Conservation (phyloP, 2,329 filamentous ascomycete genomes). For the Zalaria obscura region DNA sequence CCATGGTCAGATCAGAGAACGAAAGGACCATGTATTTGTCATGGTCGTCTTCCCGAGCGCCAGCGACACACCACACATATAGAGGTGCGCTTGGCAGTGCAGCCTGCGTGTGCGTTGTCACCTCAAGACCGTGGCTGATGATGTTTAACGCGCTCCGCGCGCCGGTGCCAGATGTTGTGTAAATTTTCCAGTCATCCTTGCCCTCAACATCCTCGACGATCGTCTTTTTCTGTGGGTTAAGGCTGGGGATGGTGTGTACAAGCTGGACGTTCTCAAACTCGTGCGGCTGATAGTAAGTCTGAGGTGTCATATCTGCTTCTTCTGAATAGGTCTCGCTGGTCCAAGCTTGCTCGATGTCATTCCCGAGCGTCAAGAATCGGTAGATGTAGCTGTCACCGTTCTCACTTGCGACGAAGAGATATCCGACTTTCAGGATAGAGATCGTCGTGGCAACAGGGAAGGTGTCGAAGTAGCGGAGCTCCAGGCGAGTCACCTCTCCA, state of each 20-base stretch:
- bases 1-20: conserved; percentile 77
- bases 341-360: conserved; percentile 81
- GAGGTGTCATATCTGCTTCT: conserved; percentile 65
- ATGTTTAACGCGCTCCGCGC: conserved; percentile 83
- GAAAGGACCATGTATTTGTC: conserved; percentile 95
- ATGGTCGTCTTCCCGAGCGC: conserved; percentile 66
- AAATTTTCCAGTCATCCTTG: conserved; percentile 94
- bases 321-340: conserved; percentile 57
- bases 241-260: conserved; percentile 71
- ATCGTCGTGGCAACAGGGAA: conserved; percentile 77
- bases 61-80: conserved; percentile 89
- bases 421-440: conserved; percentile 89
- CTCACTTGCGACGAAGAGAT: conserved; percentile 83
- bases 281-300: conserved; percentile 75
- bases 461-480: conserved; percentile 97
- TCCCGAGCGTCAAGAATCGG: conserved; percentile 91
- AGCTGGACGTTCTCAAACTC: conserved; percentile 68
- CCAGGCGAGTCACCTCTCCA: conserved; percentile 67
- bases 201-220: conserved; percentile 82
- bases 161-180: conserved; percentile 77
- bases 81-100: conserved; percentile 79
- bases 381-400: conserved; percentile 91
- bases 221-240: conserved; percentile 85
- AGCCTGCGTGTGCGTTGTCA: conserved; percentile 91
- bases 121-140: conserved; percentile 82